A percentile compares a stretch with the other conserved stretches of the same genome.
Evolutionary conservation across 106 monocot genomes (phyloP).

Genomic region (Allium sativum): DNA sequence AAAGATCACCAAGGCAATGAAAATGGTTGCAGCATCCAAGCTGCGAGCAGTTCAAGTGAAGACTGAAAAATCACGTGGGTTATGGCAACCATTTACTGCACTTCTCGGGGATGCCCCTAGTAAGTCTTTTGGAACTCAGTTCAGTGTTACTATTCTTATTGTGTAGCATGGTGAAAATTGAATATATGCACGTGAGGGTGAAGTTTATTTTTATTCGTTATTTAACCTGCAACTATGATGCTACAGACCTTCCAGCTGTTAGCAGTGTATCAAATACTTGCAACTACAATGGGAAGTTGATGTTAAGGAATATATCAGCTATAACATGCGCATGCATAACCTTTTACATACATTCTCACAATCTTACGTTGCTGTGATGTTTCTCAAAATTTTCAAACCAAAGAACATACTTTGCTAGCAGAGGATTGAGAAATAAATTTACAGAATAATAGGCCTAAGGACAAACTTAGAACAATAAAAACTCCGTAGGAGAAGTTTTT

Average conservation of each 20-base stretch:
- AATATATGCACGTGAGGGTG: neutral
- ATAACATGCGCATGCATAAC: no score
- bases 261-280: neutral
- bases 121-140: conserved; percentile 14
- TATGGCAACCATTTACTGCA: conserved; percentile 92
- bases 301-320: neutral
- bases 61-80: conserved; percentile 81
- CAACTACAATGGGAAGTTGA: neutral
- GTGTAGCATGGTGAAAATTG: no score
- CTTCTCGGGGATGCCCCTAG: conserved; percentile 84
- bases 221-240: neutral
- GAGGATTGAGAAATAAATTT: no score
- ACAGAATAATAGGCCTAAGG: no score
- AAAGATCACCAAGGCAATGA: conserved; percentile 99
- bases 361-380: no score
- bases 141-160: neutral
- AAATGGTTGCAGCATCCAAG: conserved; percentile 98
- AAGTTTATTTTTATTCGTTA: neutral
- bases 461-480: no score
- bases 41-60: conserved; percentile 68
- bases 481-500: no score
- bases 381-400: no score
- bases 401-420: no score
- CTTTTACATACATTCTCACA: no score
- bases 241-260: neutral